A percentile compares a stretch with the other conserved stretches of the same genome.
Conservation (phyloP, 1,139 yeast species). For the Torulaspora pretoriensis region DNA sequence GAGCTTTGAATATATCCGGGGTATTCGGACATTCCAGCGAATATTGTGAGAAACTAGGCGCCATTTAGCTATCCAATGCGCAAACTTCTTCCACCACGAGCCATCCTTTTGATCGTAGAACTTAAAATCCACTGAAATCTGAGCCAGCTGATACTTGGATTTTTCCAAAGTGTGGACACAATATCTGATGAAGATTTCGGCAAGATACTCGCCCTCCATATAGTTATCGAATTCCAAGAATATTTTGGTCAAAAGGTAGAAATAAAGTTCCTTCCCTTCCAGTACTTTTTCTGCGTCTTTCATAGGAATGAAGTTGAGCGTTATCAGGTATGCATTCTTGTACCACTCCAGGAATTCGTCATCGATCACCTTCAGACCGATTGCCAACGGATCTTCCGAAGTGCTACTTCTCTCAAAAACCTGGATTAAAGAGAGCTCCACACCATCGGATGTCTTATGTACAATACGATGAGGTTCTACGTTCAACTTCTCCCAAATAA, state of each 20-base stretch:
- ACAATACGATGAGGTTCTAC: slow-evolving; percentile 30
- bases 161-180: slow-evolving; percentile 29
- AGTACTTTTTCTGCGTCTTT: slow-evolving; percentile 13
- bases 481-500: slow-evolving; percentile 80
- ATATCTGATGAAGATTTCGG: slow-evolving; percentile 30
- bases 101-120: slow-evolving; percentile 19
- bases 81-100: slow-evolving; percentile 33
- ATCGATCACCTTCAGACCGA: slow-evolving; percentile 33
- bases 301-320: slow-evolving; percentile 23
- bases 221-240: slow-evolving; percentile 33
- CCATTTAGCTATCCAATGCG: slow-evolving; percentile 33
- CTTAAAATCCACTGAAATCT: slow-evolving; percentile 34
- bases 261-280: slow-evolving; percentile 21
- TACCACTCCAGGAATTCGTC: slow-evolving; percentile 35
- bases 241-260: slow-evolving; percentile 25
- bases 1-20: slow-evolving; percentile 27
- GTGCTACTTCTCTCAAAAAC: slow-evolving; percentile 22
- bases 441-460: slow-evolving; percentile 17
- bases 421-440: slow-evolving; percentile 21
- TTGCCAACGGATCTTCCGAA: slow-evolving; percentile 16
- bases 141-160: slow-evolving; percentile 33
- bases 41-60: slow-evolving; percentile 32
- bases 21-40: slow-evolving; percentile 33
- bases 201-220: slow-evolving; percentile 33
- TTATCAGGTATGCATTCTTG: slow-evolving; percentile 23